These are phyloP conservation scores for Wickerhamomyces hampshirensis DNA, from an alignment of 805 yeast species.

Conservation along the genomic window DNA sequence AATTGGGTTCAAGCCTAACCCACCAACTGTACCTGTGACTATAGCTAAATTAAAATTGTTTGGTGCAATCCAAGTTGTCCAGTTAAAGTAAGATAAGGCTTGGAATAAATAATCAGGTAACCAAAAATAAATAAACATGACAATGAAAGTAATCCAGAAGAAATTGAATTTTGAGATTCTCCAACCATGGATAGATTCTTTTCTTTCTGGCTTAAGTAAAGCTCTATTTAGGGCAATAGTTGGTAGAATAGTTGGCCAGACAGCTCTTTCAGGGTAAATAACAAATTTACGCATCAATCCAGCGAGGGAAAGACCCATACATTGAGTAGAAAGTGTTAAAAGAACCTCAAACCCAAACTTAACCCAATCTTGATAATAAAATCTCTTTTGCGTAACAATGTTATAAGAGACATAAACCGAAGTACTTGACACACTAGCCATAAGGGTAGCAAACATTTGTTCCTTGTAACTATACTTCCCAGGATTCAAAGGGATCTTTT, in stretches of 20 bases:
- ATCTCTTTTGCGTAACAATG: slow-evolving; percentile 31
- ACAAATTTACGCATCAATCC: slow-evolving; percentile 56
- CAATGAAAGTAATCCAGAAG: slow-evolving; percentile 26
- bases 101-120: slow-evolving; percentile 38
- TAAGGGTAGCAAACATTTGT: slow-evolving; percentile 56
- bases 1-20: slow-evolving; percentile 50
- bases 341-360: slow-evolving; percentile 48
- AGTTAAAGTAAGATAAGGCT: slow-evolving; percentile 40
- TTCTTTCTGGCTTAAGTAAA: slow-evolving; percentile 33
- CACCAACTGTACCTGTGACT: slow-evolving; percentile 42
- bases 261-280: slow-evolving; percentile 44
- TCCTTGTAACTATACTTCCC: slow-evolving; percentile 65
- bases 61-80: slow-evolving; percentile 59
- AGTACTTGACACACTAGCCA: slow-evolving; percentile 28
- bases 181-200: slow-evolving; percentile 30
- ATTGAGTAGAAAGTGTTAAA: slow-evolving; percentile 50
- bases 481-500: slow-evolving; percentile 45
- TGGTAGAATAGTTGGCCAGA: slow-evolving; percentile 55
- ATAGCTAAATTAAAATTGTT: slow-evolving; percentile 41
- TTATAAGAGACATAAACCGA: slow-evolving; percentile 33
- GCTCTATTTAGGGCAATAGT: slow-evolving; percentile 47
- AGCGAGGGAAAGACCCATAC: slow-evolving; percentile 64
- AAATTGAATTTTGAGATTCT: slow-evolving; percentile 31
- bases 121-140: slow-evolving; percentile 41
- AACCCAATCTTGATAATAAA: slow-evolving; percentile 27